Conservation (phyloP, 306 rosid genomes). For the Cicer bijugum region DNA sequence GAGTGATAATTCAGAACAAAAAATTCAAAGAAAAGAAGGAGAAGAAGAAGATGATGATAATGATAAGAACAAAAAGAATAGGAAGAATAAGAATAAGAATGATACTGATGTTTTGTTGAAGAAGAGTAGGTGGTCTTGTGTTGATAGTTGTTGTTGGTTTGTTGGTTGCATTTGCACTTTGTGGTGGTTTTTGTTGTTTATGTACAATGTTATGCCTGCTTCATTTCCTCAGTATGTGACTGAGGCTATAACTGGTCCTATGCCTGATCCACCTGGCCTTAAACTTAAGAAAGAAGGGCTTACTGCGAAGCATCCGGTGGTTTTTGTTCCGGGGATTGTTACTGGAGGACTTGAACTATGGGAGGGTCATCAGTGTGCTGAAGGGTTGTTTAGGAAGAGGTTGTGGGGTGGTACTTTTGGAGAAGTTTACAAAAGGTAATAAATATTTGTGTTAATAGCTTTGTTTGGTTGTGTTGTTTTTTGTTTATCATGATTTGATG, state of each 20-base stretch:
- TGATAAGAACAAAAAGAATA: conserved; percentile 14
- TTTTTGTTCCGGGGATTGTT: conserved; percentile 82
- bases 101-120: conserved; percentile 22
- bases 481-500: conserved; percentile 23
- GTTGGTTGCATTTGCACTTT: conserved; percentile 67
- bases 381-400: conserved; percentile 75
- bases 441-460: background rate
- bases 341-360: conserved; percentile 85
- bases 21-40: conserved; percentile 4
- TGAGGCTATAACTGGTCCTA: conserved; percentile 72
- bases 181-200: conserved; percentile 76
- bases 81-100: conserved; percentile 38
- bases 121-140: conserved; percentile 69
- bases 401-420: conserved; percentile 91
- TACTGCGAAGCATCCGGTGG: conserved; percentile 74
- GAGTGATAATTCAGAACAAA: conserved; percentile 43
- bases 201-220: conserved; percentile 72
- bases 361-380: conserved; percentile 84
- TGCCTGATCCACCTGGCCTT: conserved; percentile 79
- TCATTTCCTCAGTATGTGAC: conserved; percentile 80
- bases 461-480: conserved; percentile 5
- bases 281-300: conserved; percentile 75
- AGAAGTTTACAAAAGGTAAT: conserved; percentile 77
- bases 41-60: conserved; percentile 24
- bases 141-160: conserved; percentile 80